A percentile compares a stretch with the other conserved stretches of the same genome.
phyloP scores from a whole-genome alignment of 805 yeast genomes.

The Lipomyces sp. region DNA sequence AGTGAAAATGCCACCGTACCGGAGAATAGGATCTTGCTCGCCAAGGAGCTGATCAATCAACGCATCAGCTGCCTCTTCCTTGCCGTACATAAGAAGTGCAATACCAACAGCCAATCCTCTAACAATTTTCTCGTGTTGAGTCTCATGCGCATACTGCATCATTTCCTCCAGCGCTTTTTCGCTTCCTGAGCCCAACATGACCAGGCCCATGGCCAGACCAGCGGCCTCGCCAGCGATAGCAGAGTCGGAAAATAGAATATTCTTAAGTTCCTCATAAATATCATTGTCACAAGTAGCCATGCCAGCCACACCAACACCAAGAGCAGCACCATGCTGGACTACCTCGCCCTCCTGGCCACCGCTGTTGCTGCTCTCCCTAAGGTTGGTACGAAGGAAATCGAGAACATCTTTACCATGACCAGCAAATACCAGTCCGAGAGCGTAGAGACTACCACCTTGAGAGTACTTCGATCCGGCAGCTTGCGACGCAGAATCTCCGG shows the following conservation, averaged over 20 bases:
- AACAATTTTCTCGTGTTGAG: slow-evolving; percentile 92
- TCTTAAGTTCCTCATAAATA: slow-evolving; percentile 80
- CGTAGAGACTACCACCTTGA: slow-evolving; percentile 94
- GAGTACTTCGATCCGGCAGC: slow-evolving; percentile 56
- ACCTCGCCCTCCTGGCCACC: slow-evolving; percentile 71
- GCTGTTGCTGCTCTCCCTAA: slow-evolving; percentile 52
- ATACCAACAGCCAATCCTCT: slow-evolving; percentile 92
- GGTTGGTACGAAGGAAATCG: slow-evolving; percentile 72
- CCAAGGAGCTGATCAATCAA: slow-evolving; percentile 67
- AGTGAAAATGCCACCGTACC: slow-evolving; percentile 96
- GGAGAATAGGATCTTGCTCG: slow-evolving; percentile 79
- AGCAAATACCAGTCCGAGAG: slow-evolving; percentile 90
- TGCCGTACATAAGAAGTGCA: slow-evolving; percentile 83
- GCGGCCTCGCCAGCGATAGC: slow-evolving; percentile 97
- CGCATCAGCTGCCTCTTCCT: slow-evolving; percentile 77
- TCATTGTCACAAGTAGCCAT: slow-evolving; percentile 83
- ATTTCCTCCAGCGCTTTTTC: slow-evolving; percentile 72
- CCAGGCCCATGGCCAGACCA: slow-evolving; percentile 93
- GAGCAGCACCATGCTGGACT: slow-evolving; percentile 90
- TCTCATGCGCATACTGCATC: slow-evolving; percentile 89
- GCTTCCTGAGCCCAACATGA: slow-evolving; percentile 89
- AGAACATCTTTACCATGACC: slow-evolving; percentile 89
- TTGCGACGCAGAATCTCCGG: slow-evolving; percentile 57
- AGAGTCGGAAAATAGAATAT: slow-evolving; percentile 83
- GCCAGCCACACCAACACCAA: slow-evolving; percentile 95